Evolutionary conservation across 192 early-diverging fungal genomes (phyloP).

Genomic region (Coemansia sp.): DNA sequence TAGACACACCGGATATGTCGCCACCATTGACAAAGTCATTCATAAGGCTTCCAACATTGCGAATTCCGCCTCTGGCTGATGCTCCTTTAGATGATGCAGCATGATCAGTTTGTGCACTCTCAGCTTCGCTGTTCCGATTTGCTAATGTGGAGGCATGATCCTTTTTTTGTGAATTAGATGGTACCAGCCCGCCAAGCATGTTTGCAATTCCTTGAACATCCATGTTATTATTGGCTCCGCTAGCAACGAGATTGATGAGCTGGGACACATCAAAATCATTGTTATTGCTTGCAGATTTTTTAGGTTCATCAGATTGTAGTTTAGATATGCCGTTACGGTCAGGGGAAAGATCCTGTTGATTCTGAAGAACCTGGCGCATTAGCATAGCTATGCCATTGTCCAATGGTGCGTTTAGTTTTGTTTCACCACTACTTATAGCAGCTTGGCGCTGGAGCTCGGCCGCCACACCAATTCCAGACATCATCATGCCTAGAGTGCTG

Average conservation of each 20-base stretch:
- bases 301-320: neutral
- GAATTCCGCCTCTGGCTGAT: neutral
- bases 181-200: neutral
- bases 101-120: neutral
- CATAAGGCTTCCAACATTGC: constrained; percentile 19
- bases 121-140: neutral
- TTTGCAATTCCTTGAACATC: constrained; percentile 4
- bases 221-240: neutral
- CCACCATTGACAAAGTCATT: constrained; percentile 41
- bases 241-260: constrained; percentile 12
- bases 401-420: neutral
- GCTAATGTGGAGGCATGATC: neutral
- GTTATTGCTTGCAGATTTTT: neutral
- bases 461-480: constrained; percentile 38
- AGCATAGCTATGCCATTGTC: constrained; percentile 25
- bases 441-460: constrained; percentile 31
- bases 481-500: constrained; percentile 35
- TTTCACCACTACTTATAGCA: neutral
- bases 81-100: no score
- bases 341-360: neutral
- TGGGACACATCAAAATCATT: constrained; percentile 1
- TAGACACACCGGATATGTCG: constrained; percentile 19
- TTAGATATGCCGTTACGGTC: neutral
- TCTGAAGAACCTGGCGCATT: constrained; percentile 19
- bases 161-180: neutral